A percentile compares a stretch with the other conserved stretches of the same genome.
Evolutionary conservation across 495 filamentous ascomycete species (phyloP).

Genomic region (Aspergillus nanangensis): DNA sequence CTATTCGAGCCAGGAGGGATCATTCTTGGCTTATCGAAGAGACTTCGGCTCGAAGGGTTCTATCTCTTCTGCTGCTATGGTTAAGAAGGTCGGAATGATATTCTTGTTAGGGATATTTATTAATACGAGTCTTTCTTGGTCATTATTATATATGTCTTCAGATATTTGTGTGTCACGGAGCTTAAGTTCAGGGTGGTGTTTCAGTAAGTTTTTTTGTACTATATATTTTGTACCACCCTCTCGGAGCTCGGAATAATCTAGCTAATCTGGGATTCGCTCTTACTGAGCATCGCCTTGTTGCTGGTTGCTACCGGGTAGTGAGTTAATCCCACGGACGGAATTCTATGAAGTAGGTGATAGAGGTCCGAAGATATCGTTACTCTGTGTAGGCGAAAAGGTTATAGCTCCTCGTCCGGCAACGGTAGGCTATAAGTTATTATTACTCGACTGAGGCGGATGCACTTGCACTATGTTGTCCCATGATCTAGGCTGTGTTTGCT

Average conservation of each 20-base stretch:
- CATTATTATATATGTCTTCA: neutral
- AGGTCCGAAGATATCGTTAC: neutral
- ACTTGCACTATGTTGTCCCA: neutral
- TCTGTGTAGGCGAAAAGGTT: neutral
- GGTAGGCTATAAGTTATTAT: neutral
- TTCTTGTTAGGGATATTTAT: neutral
- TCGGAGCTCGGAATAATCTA: neutral
- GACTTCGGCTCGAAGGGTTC: neutral
- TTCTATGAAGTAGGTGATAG: neutral
- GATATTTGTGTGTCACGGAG: neutral
- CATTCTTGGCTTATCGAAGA: neutral
- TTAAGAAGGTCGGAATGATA: neutral
- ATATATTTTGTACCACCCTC: neutral
- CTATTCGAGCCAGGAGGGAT: neutral
- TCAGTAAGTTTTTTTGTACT: neutral
- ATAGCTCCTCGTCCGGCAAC: neutral
- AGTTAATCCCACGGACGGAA: neutral
- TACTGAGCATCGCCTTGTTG: neutral
- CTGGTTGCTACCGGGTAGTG: neutral
- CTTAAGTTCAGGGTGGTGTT: neutral
- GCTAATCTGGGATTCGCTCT: neutral
- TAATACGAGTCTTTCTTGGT: neutral
- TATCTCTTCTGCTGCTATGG: neutral
- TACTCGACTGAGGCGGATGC: neutral
- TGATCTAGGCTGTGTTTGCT: neutral